Conservation (phyloP, 2,329 filamentous ascomycete genomes). For the Blastomyces silverae region DNA sequence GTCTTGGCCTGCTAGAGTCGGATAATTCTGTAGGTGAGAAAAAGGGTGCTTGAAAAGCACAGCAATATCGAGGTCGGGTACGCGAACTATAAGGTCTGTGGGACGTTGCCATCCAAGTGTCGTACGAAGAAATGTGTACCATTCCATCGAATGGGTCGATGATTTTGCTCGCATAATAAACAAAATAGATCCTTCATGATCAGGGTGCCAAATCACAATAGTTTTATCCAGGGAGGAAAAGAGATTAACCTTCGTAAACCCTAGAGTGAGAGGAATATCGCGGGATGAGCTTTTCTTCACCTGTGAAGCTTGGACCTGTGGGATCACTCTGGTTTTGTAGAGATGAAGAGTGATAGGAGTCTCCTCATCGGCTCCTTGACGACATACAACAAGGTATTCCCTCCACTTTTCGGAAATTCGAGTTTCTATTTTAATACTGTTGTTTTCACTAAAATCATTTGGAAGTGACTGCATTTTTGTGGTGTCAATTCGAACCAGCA, state of each 20-base stretch:
- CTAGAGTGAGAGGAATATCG: conserved; percentile 42
- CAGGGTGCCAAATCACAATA: conserved; percentile 55
- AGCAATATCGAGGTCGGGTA: conserved; percentile 57
- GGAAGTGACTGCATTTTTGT: conserved; percentile 46
- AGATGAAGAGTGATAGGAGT: conserved; percentile 53
- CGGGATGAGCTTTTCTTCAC: conserved; percentile 51
- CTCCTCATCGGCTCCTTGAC: conserved; percentile 50
- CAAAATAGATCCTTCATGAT: conserved; percentile 50
- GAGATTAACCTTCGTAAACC: conserved; percentile 51
- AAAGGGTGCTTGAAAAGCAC: conserved; percentile 57
- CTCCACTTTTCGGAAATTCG: conserved; percentile 58
- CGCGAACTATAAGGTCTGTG: conserved; percentile 52
- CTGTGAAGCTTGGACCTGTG: conserved; percentile 50
- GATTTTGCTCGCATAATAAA: conserved; percentile 58
- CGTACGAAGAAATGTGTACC: conserved; percentile 60
- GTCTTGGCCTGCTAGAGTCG: conserved; percentile 35
- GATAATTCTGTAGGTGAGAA: conserved; percentile 43
- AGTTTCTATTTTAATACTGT: conserved; percentile 53
- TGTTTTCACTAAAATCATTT: conserved; percentile 58
- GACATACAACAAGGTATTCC: conserved; percentile 57
- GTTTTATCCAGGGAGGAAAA: conserved; percentile 63
- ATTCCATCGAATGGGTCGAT: conserved; percentile 57
- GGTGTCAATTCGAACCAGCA: conserved; percentile 58
- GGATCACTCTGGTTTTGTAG: conserved; percentile 58
- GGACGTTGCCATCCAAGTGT: conserved; percentile 54